These are phyloP conservation scores for Cladosporium austrohemisphaericum DNA, from an alignment of 2,329 filamentous ascomycete species.

Conservation along the genomic window DNA sequence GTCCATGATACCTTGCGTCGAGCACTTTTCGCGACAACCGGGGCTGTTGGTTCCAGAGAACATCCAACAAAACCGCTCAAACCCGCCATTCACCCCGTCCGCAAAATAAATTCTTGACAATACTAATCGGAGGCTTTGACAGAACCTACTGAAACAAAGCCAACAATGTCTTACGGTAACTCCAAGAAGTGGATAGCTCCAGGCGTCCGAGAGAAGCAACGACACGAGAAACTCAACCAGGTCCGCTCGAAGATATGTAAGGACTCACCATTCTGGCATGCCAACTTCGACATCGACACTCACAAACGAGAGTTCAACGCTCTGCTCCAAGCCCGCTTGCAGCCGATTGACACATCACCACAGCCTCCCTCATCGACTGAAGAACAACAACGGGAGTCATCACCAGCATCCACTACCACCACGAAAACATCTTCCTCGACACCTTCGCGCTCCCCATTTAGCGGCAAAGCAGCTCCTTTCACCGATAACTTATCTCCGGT, in stretches of 20 bases:
- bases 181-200: slow-evolving; percentile 21
- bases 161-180: slow-evolving; percentile 12
- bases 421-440: not conserved
- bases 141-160: not conserved
- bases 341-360: no score
- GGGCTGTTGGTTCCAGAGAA: no score
- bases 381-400: no score
- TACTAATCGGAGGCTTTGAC: no score
- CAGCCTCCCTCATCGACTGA: not conserved
- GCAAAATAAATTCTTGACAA: no score
- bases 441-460: slow-evolving; percentile 1
- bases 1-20: no score
- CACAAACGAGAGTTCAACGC: slow-evolving; percentile 22
- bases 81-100: no score
- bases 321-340: not conserved
- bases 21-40: no score
- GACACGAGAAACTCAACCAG: slow-evolving; percentile 21
- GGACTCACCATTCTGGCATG: slow-evolving; percentile 25
- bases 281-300: slow-evolving; percentile 24
- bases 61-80: no score
- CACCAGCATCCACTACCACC: not conserved
- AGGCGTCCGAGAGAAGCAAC: slow-evolving; percentile 15
- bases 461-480: slow-evolving; percentile 18
- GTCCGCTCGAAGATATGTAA: slow-evolving; percentile 24
- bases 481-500: slow-evolving; percentile 27